Conservation (phyloP, 2,329 filamentous ascomycete genomes). For the Alternaria sp. region DNA sequence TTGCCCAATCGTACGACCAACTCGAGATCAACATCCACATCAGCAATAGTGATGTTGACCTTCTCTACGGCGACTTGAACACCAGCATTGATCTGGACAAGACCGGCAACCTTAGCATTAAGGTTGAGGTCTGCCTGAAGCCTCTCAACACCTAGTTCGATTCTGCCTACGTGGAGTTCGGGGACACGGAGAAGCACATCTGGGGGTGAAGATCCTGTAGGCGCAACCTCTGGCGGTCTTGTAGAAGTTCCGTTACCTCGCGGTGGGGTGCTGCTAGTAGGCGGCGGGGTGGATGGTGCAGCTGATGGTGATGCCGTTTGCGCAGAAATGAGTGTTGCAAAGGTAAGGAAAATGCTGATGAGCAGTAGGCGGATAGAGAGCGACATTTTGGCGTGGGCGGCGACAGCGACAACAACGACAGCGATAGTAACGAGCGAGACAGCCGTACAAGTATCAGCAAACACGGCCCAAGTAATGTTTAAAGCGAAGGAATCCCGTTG, state of each 20-base stretch:
- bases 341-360: constrained; percentile 37
- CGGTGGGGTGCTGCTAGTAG: constrained; percentile 35
- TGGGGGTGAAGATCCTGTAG: constrained; percentile 51
- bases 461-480: constrained; percentile 25
- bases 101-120: constrained; percentile 65
- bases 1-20: constrained; percentile 67
- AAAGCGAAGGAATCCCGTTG: constrained; percentile 24
- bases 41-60: constrained; percentile 69
- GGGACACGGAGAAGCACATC: constrained; percentile 68
- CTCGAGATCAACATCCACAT: constrained; percentile 67
- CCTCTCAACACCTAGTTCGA: constrained; percentile 68
- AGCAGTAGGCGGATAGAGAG: constrained; percentile 47
- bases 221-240: constrained; percentile 35
- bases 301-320: constrained; percentile 29
- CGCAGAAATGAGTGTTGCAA: constrained; percentile 38
- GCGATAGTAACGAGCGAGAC: constrained; percentile 19
- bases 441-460: constrained; percentile 24
- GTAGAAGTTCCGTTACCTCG: constrained; percentile 29
- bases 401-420: constrained; percentile 25
- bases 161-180: constrained; percentile 65
- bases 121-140: constrained; percentile 67
- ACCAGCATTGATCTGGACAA: constrained; percentile 63
- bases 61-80: constrained; percentile 57
- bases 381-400: constrained; percentile 34
- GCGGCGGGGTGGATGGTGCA: constrained; percentile 32